Base-by-base conservation (phyloP, 2,329 filamentous ascomycete genomes). In the Pseudocercospora cruenta region DNA sequence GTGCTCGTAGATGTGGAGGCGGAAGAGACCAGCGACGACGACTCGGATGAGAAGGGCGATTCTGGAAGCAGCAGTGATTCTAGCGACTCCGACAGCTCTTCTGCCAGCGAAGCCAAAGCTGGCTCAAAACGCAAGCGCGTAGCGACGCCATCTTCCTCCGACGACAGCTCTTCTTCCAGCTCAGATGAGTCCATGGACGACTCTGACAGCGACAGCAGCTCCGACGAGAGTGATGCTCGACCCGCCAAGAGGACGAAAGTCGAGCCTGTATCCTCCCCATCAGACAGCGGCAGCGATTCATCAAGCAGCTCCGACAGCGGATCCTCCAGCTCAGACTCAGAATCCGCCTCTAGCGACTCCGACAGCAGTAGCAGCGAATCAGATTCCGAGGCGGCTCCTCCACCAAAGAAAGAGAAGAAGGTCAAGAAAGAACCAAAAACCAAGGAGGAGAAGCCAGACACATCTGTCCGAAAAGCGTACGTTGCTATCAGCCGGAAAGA, bases 291-390 rank as follows among this genome's bases (percentile, higher is more conserved):
- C 62, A 66, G 67, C 69, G 69, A 63, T 28, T 74, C 75, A 24
- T 67, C 66, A 47, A 74, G 67, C 10, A 69, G 73, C 36, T 75
- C 75, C 22, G 67, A 67, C 58, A 73, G 67, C 10, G 68, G 72
- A 21, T 77, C 66, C 10, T 65, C 63, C 9, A 59, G 21, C 47
- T 39, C 31, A 21, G 55, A 43, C 5, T 39, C 31, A 10, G 28
- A 36, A 24, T 61, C 63, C 21, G 49, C 33, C 26, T 62, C 67
- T 8, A 69, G 65, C 60, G 72, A 69, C 14, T 54, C 64, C 3
- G 62, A 70, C 47, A 58, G 67, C 9, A 58, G 80, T 69, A 83
- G 77, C 71, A 73, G 75, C 65, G 82, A 83, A 39, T 78, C 75
- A 8, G 80, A 80, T 14, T 53, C 69, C 7, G 67, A 63, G 12